Conservation (phyloP, 2,329 filamentous ascomycete genomes). For the Leptographium radiaticola region DNA sequence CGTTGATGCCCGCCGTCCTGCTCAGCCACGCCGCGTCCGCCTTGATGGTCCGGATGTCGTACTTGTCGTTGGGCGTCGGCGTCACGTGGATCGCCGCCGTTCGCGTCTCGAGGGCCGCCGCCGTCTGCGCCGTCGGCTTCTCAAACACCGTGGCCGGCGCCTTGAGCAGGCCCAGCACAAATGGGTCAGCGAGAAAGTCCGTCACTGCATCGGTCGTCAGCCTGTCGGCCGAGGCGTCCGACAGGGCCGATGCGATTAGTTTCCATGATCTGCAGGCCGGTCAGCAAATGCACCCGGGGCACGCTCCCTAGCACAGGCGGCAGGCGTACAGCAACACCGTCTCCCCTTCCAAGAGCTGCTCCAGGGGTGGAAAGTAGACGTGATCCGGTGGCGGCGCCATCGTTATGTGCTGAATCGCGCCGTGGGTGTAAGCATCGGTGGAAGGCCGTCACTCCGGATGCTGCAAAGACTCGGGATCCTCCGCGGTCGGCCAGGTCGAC, state of each 20-base stretch:
- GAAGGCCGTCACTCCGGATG: background rate
- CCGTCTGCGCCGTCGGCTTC: conserved; percentile 46
- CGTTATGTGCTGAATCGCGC: conserved; percentile 20
- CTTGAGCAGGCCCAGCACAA: conserved; percentile 55
- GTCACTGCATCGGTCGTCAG: conserved; percentile 41
- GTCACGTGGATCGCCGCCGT: conserved; percentile 79
- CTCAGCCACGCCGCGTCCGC: conserved; percentile 78
- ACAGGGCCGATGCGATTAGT: conserved; percentile 40
- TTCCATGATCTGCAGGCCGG: conserved; percentile 42
- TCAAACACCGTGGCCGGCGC: conserved; percentile 57
- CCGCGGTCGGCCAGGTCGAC: background rate
- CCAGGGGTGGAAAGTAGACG: conserved; percentile 72
- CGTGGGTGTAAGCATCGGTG: conserved; percentile 2
- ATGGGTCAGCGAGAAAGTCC: conserved; percentile 57
- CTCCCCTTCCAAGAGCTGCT: conserved; percentile 73
- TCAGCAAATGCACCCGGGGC: too few relatives aligned
- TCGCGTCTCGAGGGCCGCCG: conserved; percentile 65
- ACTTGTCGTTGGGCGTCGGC: conserved; percentile 50
- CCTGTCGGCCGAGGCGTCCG: conserved; percentile 43
- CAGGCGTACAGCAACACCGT: conserved; percentile 61
- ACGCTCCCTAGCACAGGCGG: background rate
- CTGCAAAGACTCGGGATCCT: background rate
- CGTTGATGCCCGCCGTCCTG: conserved; percentile 62
- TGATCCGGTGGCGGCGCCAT: conserved; percentile 61
- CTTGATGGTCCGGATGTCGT: conserved; percentile 69